Evolutionary conservation across 2,329 filamentous ascomycete genomes (phyloP).

Genomic region (Tolypocladium guangdongense): DNA sequence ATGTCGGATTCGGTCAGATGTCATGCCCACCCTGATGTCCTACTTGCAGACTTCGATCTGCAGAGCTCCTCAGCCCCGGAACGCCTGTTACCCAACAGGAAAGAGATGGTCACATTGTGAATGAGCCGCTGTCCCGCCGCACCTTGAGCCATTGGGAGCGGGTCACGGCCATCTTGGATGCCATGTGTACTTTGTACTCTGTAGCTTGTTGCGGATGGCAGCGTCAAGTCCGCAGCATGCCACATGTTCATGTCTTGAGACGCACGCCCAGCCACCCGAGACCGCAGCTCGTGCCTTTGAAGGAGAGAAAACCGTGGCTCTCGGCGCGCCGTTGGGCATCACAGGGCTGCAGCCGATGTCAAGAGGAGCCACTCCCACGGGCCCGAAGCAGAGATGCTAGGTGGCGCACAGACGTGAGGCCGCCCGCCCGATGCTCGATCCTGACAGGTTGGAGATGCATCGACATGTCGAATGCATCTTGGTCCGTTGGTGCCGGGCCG

Average conservation of each 20-base stretch:
- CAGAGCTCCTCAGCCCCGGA: background rate
- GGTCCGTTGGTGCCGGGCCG: background rate
- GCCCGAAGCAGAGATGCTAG: background rate
- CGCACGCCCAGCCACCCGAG: background rate
- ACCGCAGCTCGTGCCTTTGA: background rate
- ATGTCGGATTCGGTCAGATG: background rate
- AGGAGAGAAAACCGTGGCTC: background rate
- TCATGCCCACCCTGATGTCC: background rate
- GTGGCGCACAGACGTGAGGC: background rate
- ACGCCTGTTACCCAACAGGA: background rate
- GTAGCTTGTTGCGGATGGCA: background rate
- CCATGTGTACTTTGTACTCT: background rate
- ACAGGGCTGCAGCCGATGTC: background rate
- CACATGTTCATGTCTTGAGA: background rate
- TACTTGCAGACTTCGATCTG: background rate
- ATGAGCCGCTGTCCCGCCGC: background rate
- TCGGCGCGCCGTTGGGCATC: background rate
- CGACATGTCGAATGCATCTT: background rate
- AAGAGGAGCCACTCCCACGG: background rate
- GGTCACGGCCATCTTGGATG: background rate
- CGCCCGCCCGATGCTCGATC: background rate
- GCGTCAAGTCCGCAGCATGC: background rate
- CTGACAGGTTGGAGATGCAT: background rate
- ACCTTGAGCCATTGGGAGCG: background rate
- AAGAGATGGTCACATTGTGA: background rate